A percentile compares a stretch with the other conserved stretches of the same genome.
Conservation (phyloP, 441 rosid species). For the Jatropha podagrica region DNA sequence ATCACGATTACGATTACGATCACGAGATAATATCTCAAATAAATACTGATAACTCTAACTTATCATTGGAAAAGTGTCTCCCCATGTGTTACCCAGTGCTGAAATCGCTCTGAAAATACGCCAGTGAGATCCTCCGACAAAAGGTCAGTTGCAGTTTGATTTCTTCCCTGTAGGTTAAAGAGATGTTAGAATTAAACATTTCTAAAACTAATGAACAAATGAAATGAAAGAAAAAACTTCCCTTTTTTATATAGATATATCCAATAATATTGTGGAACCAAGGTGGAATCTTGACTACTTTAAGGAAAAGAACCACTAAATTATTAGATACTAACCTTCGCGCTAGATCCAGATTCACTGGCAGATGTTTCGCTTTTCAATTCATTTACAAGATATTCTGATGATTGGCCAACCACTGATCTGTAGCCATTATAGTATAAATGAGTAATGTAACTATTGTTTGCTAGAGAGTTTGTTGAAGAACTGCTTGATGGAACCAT, state of each 20-base stretch:
- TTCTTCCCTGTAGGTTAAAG: constrained; percentile 41
- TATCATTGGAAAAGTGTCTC: constrained; percentile 48
- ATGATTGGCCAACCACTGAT: constrained; percentile 54
- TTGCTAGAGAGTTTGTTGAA: neutral
- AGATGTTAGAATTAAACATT: neutral
- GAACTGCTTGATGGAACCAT: neutral
- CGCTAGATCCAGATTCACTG: constrained; percentile 45
- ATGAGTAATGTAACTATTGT: neutral
- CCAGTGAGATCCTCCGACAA: constrained; percentile 19
- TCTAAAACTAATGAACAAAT: no score
- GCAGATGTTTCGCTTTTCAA: constrained; percentile 40
- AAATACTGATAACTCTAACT: constrained; percentile 2
- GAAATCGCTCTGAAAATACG: constrained; percentile 53
- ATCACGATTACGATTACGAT: constrained; percentile 29
- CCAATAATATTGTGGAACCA: no score
- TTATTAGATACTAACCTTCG: constrained; percentile 44
- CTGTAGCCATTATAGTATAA: constrained; percentile 36
- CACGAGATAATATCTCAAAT: constrained; percentile 12
- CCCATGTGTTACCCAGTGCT: constrained; percentile 69
- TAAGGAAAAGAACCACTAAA: neutral
- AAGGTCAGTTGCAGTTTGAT: constrained; percentile 26
- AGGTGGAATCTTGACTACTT: no score
- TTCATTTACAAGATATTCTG: constrained; percentile 48
- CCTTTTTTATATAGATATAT: neutral
- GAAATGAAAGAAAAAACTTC: neutral